A percentile compares a stretch with the other conserved stretches of the same genome.
Conservation (phyloP, 768 basidiomycete genomes). For the Phylloporus rhodoxanthus region DNA sequence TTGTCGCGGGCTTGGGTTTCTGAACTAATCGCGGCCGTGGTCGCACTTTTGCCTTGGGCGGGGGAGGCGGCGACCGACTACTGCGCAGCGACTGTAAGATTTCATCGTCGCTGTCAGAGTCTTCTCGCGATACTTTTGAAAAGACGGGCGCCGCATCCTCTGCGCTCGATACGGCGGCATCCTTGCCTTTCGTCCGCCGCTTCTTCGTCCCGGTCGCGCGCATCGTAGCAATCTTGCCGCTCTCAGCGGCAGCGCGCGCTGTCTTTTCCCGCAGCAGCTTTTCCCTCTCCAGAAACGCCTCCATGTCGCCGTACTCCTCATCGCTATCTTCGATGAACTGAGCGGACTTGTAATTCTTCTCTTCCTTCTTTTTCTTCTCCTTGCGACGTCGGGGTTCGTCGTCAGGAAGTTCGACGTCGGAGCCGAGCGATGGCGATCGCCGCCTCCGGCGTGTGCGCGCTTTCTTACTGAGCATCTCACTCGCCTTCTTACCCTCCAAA, state of each 20-base stretch:
- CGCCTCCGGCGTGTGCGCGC: conserved; percentile 46
- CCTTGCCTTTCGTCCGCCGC: conserved; percentile 46
- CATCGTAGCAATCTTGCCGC: conserved; percentile 39
- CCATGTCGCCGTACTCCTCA: conserved; percentile 73
- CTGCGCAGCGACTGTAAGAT: conserved; percentile 17
- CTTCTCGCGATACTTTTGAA: conserved; percentile 13
- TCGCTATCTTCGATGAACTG: conserved; percentile 93
- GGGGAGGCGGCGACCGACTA: conserved; percentile 23
- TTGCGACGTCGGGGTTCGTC: conserved; percentile 34
- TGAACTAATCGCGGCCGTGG: conserved; percentile 41
- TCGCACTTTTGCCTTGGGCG: conserved; percentile 18
- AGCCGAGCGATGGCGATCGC: conserved; percentile 44
- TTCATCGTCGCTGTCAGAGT: conserved; percentile 24
- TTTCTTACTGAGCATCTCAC: conserved; percentile 66
- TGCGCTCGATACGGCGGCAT: conserved; percentile 40
- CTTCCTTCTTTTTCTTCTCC: conserved; percentile 57
- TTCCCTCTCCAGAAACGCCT: conserved; percentile 77
- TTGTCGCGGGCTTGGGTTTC: conserved; percentile 18
- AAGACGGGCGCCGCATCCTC: conserved; percentile 13
- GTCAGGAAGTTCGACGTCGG: conserved; percentile 33
- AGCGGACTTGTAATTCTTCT: conserved; percentile 77
- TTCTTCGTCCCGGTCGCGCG: conserved; percentile 48
- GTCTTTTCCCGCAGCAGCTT: conserved; percentile 51
- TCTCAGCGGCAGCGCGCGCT: conserved; percentile 40
- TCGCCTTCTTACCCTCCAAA: conserved; percentile 69